Evolutionary conservation across 2,329 filamentous ascomycete genomes (phyloP), one percentile per base, ranked within the genome.

Genomic region (Pezicula carpinea): DNA sequence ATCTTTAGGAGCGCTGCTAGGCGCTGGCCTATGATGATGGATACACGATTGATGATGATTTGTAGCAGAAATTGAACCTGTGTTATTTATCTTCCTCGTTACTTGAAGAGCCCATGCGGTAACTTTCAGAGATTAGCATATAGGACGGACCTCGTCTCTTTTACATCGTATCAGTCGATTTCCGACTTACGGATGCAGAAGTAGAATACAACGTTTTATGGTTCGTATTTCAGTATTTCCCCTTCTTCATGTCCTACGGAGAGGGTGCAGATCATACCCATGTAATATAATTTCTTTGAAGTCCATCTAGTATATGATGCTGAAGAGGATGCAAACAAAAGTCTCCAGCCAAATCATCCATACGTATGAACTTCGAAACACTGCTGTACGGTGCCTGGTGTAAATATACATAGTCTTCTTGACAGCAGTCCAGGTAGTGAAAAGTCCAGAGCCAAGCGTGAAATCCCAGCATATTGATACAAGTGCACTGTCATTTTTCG

Each of bases 21-120:
- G 15, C 26, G n/a, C n/a, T 23, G 43, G 34, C 49, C 18, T 33
- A 49, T 40, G 11, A 68, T 65, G 21, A 77, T 66, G 1, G 69
- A 66, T 26, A 76, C 72, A 39, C 75, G 69, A 53, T 77, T 77
- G 57, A 76, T 70, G 53, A 77, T 75, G 41, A 77, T 76, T 53
- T 77, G 73, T 65, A 77, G 67, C 3, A 76, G 53, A 1, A 75
- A 59, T 46, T 77, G 74, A 17, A 76, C 69, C 49, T 74, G 19
- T 18, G 13, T 36, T 10, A 15, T 15, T 36, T 17, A 18, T 11
- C 19, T 36, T 18, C 10, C n/a, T 11, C 34, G 4, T 18, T 3
- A 36, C 38, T 21, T 63, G 21, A 73, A 65, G 0, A 68, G 64
- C 69, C 70, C 74, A 34, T 70, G 56, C 21, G 66, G 57, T 21